Evolutionary conservation across 805 yeast species (phyloP), one percentile per base, ranked within the genome.

Genomic region (Ogataea nonfermentans): DNA sequence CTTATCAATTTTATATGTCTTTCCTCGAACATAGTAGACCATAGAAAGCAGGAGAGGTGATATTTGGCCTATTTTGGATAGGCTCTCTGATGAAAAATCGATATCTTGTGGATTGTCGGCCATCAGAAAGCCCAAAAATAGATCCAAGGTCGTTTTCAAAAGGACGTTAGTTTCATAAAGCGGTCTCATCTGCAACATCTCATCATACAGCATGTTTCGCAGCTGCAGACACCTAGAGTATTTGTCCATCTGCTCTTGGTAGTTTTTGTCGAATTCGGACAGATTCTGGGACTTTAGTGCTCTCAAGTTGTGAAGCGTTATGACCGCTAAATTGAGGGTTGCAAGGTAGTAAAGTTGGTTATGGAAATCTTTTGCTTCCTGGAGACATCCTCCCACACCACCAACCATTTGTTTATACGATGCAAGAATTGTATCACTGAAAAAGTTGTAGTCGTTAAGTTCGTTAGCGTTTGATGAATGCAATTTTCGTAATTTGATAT

Each of bases 401-500:
- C 47, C 30, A 9, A 28, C 16, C n/a, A 44, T 31, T 41, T 58
- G 59, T 7, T 44, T 35, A 29, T 49, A 50, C 7, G 57, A 50
- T 1, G 44, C 53, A 10, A 46, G 27, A 5, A 53, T 32, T 10
- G 39, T 45, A 32, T 59, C 61, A 25, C 35, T 52, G 35, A 55
- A 51, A 29, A 57, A 57, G 15, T 46, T 43, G 10, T 45, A 43
- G 17, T 40, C 37, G 24, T 47, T 50, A 4, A 51, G 40, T 24
- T 54, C 59, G 33, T 46, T 51, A 3, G 37, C 10, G 7, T 23
- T 19, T 1, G 52, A 38, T 6, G 58, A 49, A 24, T 38, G 44
- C n/a, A 55, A 32, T 32, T 48, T 49, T 17, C 68, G 52, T 5
- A 67, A 63, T 38, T 65, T 63, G 24, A 55, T 38, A 44, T 65